A percentile compares a stretch with the other conserved stretches of the same genome.
Conservation (phyloP, 345 rosid species). For the Pugionium dolabratum region DNA sequence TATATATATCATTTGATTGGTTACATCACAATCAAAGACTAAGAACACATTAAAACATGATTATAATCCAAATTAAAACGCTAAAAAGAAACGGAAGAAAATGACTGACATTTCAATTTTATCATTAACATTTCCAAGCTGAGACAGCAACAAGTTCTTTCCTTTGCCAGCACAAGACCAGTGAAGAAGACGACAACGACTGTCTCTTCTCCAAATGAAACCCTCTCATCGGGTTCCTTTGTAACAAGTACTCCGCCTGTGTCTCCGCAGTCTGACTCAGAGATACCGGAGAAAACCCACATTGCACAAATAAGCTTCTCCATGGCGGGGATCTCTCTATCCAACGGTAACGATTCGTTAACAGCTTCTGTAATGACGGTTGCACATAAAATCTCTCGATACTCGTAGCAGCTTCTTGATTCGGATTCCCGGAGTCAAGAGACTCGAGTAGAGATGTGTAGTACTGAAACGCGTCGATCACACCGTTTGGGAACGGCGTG, state of each 20-base stretch:
- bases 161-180: slow-evolving; percentile 82
- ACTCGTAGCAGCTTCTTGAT: slow-evolving; percentile 56
- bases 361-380: slow-evolving; percentile 62
- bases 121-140: slow-evolving; percentile 67
- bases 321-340: slow-evolving; percentile 58
- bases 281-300: slow-evolving; percentile 59
- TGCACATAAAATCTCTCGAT: slow-evolving; percentile 72
- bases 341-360: slow-evolving; percentile 59
- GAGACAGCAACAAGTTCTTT: slow-evolving; percentile 76
- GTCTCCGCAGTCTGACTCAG: slow-evolving; percentile 80
- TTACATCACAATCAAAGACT: slow-evolving; percentile 33
- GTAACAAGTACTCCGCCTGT: slow-evolving; percentile 80
- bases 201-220: slow-evolving; percentile 84
- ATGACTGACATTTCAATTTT: not conserved
- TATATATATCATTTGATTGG: slow-evolving; percentile 34
- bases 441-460: slow-evolving; percentile 68
- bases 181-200: slow-evolving; percentile 41
- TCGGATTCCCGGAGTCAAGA: slow-evolving; percentile 61
- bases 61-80: slow-evolving; percentile 10
- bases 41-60: slow-evolving; percentile 29
- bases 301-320: slow-evolving; percentile 73
- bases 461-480: slow-evolving; percentile 65
- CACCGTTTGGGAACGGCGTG: slow-evolving; percentile 62
- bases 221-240: slow-evolving; percentile 67
- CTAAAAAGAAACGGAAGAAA: slow-evolving; percentile 19